phyloP scores from a whole-genome alignment of 2,329 filamentous ascomycete genomes.

The Trichoderma sp. region DNA sequence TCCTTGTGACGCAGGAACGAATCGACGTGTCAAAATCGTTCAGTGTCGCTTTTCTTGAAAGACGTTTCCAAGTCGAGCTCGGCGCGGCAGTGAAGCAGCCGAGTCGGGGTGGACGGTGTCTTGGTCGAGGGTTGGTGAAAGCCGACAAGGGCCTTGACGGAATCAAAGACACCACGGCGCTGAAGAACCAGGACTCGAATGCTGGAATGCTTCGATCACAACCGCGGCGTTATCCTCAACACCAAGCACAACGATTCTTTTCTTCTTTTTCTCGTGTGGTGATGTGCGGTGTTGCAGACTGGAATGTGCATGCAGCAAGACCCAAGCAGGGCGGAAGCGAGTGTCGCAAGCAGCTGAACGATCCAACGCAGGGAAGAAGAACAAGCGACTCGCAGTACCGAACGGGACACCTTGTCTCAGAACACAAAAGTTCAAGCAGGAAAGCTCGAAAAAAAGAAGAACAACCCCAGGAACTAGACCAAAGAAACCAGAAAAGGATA shows the following conservation, averaged over 20 bases:
- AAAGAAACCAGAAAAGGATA: constrained; percentile 35
- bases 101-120: constrained; percentile 16
- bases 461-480: not conserved
- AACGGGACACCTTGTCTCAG: constrained; percentile 9
- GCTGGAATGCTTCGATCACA: constrained; percentile 25
- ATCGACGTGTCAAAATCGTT: not conserved
- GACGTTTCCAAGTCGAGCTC: not conserved
- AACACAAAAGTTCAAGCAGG: not conserved
- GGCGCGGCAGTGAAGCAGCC: constrained; percentile 1
- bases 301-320: constrained; percentile 28
- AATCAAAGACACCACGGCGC: constrained; percentile 16
- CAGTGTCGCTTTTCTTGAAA: not conserved
- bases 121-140: constrained; percentile 6
- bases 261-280: not conserved
- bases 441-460: constrained; percentile 6
- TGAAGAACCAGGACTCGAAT: not conserved
- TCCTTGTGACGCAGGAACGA: not conserved
- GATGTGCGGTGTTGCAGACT: constrained; percentile 12
- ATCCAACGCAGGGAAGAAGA: not conserved
- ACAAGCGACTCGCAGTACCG: constrained; percentile 12
- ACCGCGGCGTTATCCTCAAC: constrained; percentile 12
- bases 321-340: constrained; percentile 4
- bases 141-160: not conserved
- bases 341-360: constrained; percentile 15
- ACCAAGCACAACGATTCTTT: not conserved